Evolutionary conservation across 2,329 filamentous ascomycete genomes (phyloP).

Genomic region (Fusarium sp.): DNA sequence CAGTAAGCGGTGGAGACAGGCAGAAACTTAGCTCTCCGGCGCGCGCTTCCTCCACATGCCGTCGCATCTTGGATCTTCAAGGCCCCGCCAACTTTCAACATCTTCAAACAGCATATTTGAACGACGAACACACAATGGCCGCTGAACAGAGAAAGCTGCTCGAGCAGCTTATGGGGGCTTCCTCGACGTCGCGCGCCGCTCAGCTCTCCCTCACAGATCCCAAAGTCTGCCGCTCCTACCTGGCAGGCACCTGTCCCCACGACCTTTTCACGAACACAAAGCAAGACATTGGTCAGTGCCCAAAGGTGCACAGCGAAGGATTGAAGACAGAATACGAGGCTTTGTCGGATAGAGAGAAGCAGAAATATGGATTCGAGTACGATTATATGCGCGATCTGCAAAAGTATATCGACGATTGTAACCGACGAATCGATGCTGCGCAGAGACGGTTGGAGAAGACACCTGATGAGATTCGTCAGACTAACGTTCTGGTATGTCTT

Average conservation of each 20-base stretch:
- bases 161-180: constrained; percentile 92
- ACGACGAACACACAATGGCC: constrained; percentile 67
- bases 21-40: constrained; percentile 42
- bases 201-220: constrained; percentile 90
- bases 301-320: constrained; percentile 87
- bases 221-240: constrained; percentile 94
- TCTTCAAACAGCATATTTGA: not conserved
- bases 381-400: constrained; percentile 97
- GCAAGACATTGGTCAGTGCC: constrained; percentile 91
- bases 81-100: constrained; percentile 39
- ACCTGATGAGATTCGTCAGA: constrained; percentile 95
- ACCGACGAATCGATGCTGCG: constrained; percentile 89
- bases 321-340: constrained; percentile 90
- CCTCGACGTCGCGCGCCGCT: constrained; percentile 77
- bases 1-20: constrained; percentile 42
- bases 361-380: constrained; percentile 90
- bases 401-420: constrained; percentile 97
- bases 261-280: constrained; percentile 99
- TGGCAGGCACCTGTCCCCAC: constrained; percentile 94
- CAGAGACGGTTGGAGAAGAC: constrained; percentile 96
- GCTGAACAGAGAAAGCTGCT: constrained; percentile 98
- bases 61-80: constrained; percentile 35
- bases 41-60: constrained; percentile 46
- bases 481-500: constrained; percentile 76
- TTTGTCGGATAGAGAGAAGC: constrained; percentile 76